Evolutionary conservation across 345 rosid species (phyloP).

Genomic region (Melaleuca quinquenervia): DNA sequence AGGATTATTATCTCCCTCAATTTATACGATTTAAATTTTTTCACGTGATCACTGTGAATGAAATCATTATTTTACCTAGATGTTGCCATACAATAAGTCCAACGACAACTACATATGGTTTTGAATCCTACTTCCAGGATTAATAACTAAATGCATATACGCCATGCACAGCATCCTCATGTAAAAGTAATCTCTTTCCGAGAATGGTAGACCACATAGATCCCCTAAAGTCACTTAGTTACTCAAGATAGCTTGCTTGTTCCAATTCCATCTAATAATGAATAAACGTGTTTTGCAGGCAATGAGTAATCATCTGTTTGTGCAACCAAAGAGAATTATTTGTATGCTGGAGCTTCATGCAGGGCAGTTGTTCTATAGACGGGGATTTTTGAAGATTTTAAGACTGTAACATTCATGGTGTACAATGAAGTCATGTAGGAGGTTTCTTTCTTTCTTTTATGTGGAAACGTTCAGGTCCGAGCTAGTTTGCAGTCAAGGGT

Average conservation of each 20-base stretch:
- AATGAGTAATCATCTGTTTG: not conserved
- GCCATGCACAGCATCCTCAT: not conserved
- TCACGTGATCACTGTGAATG: not conserved
- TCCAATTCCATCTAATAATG: not conserved
- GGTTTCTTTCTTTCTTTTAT: not conserved
- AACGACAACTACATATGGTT: not conserved
- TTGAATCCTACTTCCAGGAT: not conserved
- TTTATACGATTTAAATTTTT: not conserved
- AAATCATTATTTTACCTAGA: not conserved
- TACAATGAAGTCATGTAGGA: not conserved
- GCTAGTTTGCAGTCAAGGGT: not conserved
- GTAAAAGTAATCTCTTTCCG: not conserved
- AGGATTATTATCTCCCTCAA: not conserved
- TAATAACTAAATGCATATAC: not conserved
- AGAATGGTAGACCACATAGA: not conserved
- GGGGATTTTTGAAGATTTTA: not conserved
- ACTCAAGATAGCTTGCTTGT: not conserved
- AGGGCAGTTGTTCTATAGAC: not conserved
- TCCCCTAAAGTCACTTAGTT: not conserved
- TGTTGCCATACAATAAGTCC: not conserved
- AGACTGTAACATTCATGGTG: not conserved
- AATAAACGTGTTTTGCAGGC: not conserved
- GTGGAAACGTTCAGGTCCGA: not conserved
- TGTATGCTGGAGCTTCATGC: not conserved
- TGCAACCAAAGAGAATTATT: not conserved